These are phyloP conservation scores for Mariannaea sp. DNA, from an alignment of 2,329 filamentous ascomycete genomes.

Conservation along the genomic window DNA sequence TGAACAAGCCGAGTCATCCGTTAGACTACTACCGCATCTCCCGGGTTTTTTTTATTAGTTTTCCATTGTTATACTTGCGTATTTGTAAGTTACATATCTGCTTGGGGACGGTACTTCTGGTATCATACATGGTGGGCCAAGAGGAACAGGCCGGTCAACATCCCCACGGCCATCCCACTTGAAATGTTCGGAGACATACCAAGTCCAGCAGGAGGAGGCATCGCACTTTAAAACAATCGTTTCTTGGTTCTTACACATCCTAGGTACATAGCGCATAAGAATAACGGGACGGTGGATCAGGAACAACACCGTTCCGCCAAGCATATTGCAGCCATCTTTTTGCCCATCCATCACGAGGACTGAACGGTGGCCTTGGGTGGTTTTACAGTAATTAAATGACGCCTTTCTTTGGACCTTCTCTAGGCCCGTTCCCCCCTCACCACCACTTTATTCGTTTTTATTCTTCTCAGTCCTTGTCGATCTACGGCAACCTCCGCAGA, in stretches of 20 bases:
- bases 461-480: neutral
- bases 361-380: neutral
- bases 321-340: neutral
- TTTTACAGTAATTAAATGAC: too few relatives aligned
- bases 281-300: neutral
- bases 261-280: neutral
- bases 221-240: neutral
- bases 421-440: neutral
- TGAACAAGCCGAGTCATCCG: neutral
- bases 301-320: constrained; percentile 13
- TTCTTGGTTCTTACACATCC: neutral
- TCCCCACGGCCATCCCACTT: neutral
- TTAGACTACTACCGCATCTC: constrained; percentile 8
- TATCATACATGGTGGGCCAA: neutral
- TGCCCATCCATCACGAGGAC: neutral
- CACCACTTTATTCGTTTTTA: neutral
- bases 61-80: constrained; percentile 1
- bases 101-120: too few relatives aligned
- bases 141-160: neutral
- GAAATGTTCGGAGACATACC: neutral
- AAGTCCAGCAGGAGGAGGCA: neutral
- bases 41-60: neutral
- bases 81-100: too few relatives aligned
- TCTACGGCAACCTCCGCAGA: neutral
- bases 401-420: neutral